Base-by-base conservation (phyloP, 2,329 filamentous ascomycete genomes). In the Byssoonygena ceratinophila region DNA sequence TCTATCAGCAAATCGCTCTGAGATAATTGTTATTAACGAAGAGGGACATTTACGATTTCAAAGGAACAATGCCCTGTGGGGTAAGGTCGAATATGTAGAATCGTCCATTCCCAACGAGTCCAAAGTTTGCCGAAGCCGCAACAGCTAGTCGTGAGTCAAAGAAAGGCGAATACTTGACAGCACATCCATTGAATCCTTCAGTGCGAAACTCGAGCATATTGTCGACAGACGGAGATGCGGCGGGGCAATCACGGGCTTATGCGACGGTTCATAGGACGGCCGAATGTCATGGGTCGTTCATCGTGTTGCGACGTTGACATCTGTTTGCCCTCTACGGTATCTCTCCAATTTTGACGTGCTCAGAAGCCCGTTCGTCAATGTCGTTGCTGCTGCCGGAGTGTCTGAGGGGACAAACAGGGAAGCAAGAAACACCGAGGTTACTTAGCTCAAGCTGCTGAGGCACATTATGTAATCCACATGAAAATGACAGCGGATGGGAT, bases 101-200 rank as follows among this genome's bases (percentile, higher is more conserved):
- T 40, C 90, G 82, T 9, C 92, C 92, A 74, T 98, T 98, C 45
- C 92, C 92, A 32, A 98, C 91, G 36, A 98, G 85, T 36, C 92
- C 92, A 72, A 92, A 98, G 75, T 98, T 97, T 58, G 91, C 82
- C n/a, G 89, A 85, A 1, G 86, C 79, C 27, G 87, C 87, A 62
- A 96, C 89, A 53, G 91, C 91, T 58, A 98, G 82, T 58, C 90
- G 83, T 59, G 87, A 92, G 74, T 97, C 92, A 74, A 94, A 94
- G 75, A 96, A 98, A 5, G 92, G 92, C 52, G 91, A 97, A 76
- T 97, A 98, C 72, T 96, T 95, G 70, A 96, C 89, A 60, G 87
- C 87, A 72, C 94, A 96, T 63, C 90, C 90, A 70, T 97, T 95
- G 78, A 82, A 97, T 63, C 92, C 92, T 66, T 87, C 79, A 20